Conservation (phyloP, 2,329 filamentous ascomycete species). For the Penicillium sp. region DNA sequence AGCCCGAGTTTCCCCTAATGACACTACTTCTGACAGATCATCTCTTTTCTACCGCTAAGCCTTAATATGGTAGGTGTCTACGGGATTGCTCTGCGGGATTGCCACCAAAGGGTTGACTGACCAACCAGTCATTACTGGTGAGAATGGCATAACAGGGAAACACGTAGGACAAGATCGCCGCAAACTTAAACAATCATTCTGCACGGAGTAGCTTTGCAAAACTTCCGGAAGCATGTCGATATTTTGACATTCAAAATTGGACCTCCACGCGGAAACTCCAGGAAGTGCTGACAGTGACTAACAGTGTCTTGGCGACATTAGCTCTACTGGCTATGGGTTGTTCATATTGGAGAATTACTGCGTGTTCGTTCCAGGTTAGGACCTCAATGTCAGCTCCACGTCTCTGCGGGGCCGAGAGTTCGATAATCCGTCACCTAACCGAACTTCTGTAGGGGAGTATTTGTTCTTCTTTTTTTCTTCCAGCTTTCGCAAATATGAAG, state of each 20-base stretch:
- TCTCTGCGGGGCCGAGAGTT: slow-evolving; percentile 15
- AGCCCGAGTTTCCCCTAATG: neutral
- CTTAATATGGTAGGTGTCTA: slow-evolving; percentile 8
- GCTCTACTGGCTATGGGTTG: neutral
- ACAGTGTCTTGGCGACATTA: neutral
- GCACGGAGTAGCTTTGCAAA: neutral
- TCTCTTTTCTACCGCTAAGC: slow-evolving; percentile 17
- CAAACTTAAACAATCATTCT: neutral
- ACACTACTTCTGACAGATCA: slow-evolving; percentile 23
- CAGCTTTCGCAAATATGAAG: neutral
- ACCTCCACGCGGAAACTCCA: neutral
- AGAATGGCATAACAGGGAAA: neutral
- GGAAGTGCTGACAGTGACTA: neutral
- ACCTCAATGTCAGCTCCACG: slow-evolving; percentile 16
- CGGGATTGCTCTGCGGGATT: no score
- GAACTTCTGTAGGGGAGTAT: slow-evolving; percentile 6
- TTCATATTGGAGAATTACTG: neutral
- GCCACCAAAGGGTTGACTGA: neutral
- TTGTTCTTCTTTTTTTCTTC: neutral
- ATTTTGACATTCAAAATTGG: neutral
- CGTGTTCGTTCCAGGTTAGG: neutral
- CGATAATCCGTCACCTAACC: slow-evolving; percentile 5
- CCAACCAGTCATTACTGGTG: neutral
- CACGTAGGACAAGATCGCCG: neutral
- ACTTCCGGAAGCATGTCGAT: neutral